Conservation (phyloP, 345 rosid genomes). For the Physaria fendleri region DNA sequence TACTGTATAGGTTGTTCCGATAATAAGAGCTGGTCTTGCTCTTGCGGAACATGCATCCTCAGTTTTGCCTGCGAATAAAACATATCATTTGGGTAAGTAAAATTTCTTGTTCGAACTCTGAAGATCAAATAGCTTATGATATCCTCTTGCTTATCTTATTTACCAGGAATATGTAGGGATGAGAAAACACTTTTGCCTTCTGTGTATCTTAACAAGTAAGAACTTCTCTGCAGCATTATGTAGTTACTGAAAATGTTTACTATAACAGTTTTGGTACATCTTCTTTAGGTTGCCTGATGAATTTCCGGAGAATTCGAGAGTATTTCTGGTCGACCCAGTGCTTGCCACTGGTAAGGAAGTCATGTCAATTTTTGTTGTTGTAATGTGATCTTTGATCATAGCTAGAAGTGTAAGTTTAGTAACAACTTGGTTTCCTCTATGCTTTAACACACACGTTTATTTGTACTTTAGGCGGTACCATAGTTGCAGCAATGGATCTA, state of each 20-base stretch:
- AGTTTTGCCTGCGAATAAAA: constrained; percentile 74
- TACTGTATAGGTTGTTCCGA: constrained; percentile 66
- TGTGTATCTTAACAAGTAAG: constrained; percentile 80
- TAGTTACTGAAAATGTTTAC: background rate
- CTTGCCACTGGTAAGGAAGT: constrained; percentile 64
- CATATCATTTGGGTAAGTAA: constrained; percentile 77
- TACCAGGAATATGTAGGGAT: constrained; percentile 63
- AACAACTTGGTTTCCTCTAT: background rate
- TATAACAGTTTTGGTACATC: constrained; percentile 11
- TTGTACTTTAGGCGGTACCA: constrained; percentile 74
- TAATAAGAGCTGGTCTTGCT: constrained; percentile 92
- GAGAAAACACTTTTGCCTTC: constrained; percentile 87
- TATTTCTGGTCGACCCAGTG: constrained; percentile 88
- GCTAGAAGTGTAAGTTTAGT: background rate
- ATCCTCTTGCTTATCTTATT: background rate
- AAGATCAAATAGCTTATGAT: constrained; percentile 10
- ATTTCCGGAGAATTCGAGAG: constrained; percentile 53
- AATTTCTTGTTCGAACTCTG: background rate
- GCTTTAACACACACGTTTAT: no score
- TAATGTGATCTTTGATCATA: constrained; percentile 5
- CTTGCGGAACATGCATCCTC: constrained; percentile 84
- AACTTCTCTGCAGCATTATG: constrained; percentile 6
- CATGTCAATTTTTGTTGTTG: background rate
- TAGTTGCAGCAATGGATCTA: constrained; percentile 68
- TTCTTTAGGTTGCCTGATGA: constrained; percentile 68